Evolutionary conservation across 352 stramenopile genomes (phyloP).

Genomic region (Albugo laibachii): DNA sequence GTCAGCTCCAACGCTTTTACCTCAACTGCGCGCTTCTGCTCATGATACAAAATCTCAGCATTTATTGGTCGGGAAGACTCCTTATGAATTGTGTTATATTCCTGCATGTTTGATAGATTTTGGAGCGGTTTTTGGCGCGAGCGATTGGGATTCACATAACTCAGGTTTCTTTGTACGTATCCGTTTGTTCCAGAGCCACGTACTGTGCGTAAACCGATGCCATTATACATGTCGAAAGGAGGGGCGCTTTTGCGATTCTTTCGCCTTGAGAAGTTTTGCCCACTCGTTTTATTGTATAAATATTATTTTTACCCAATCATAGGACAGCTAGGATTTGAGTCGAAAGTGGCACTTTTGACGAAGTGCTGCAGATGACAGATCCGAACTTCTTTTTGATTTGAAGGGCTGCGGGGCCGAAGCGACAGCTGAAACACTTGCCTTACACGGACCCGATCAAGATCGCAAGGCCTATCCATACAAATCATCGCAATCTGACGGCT

Average conservation of each 20-base stretch:
- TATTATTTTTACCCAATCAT: too few relatives aligned
- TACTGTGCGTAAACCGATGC: conserved; percentile 66
- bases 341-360: too few relatives aligned
- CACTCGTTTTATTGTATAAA: too few relatives aligned
- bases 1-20: conserved; percentile 60
- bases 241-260: neutral
- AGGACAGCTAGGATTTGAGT: too few relatives aligned
- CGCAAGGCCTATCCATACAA: too few relatives aligned
- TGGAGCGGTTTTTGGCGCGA: conserved; percentile 35
- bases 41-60: conserved; percentile 61
- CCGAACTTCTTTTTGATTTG: too few relatives aligned
- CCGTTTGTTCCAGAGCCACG: conserved; percentile 77
- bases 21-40: conserved; percentile 61
- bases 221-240: conserved; percentile 68
- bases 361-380: too few relatives aligned
- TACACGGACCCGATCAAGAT: too few relatives aligned
- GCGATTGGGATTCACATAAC: conserved; percentile 47
- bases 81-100: conserved; percentile 7
- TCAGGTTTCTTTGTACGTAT: conserved; percentile 74
- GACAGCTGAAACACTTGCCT: too few relatives aligned
- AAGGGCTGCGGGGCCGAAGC: too few relatives aligned
- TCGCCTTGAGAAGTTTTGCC: neutral
- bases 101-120: conserved; percentile 4
- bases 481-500: too few relatives aligned
- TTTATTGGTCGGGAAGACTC: conserved; percentile 17